Evolutionary conservation across 257 asterid species (phyloP).

Genomic region (Jaltomata sinuosa): DNA sequence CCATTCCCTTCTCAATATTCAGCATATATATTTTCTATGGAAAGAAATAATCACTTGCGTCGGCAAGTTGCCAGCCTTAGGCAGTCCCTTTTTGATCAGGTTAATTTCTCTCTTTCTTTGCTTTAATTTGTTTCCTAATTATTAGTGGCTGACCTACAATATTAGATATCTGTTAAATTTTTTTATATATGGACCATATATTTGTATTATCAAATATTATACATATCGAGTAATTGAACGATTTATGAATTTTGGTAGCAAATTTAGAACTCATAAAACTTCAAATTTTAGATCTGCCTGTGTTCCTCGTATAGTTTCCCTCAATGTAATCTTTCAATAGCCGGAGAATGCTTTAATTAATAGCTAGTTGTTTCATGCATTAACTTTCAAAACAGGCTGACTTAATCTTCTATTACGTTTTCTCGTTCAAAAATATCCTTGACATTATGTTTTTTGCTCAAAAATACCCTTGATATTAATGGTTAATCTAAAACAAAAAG

Average conservation of each 20-base stretch:
- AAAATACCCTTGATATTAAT: too few species aligned
- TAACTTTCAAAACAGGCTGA: too few species aligned
- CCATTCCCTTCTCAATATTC: not conserved
- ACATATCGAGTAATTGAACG: too few species aligned
- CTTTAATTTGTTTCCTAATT: not conserved
- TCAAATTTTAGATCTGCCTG: too few species aligned
- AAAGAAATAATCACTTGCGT: constrained; percentile 21
- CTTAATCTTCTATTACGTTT: too few species aligned
- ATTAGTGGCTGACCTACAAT: not conserved
- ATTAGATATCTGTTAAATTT: too few species aligned
- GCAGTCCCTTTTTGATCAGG: constrained; percentile 62
- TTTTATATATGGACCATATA: too few species aligned
- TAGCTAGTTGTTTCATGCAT: not conserved
- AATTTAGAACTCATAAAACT: not conserved
- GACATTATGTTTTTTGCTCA: too few species aligned
- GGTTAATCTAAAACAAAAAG: too few species aligned
- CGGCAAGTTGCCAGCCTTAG: constrained; percentile 54
- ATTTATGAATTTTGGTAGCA: too few species aligned
- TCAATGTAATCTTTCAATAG: not conserved
- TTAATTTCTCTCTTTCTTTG: not conserved
- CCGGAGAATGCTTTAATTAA: not conserved
- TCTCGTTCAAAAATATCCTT: too few species aligned
- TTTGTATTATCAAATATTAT: too few species aligned
- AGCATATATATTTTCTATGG: not conserved
- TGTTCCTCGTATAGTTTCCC: not conserved